These are phyloP conservation scores for Sequoia sempervirens DNA, from an alignment of 75 land plant genomes.

Conservation along the genomic window DNA sequence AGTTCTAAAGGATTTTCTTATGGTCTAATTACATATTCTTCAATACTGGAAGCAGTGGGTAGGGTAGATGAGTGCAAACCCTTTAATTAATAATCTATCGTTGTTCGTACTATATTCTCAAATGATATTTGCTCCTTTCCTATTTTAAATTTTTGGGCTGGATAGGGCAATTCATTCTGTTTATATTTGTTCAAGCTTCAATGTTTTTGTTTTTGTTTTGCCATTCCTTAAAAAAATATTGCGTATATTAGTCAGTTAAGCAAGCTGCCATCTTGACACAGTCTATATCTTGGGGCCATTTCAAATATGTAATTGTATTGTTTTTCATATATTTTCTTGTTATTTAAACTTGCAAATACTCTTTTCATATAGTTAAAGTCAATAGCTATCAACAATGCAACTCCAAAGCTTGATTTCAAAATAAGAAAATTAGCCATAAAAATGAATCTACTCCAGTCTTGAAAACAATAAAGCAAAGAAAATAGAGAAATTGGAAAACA, in stretches of 20 bases:
- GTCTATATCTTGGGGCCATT: neutral
- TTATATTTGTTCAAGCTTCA: neutral
- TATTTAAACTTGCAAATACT: neutral
- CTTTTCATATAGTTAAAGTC: neutral
- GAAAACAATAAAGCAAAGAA: neutral
- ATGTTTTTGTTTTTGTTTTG: neutral
- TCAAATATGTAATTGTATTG: neutral
- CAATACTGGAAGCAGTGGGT: conserved; percentile 71
- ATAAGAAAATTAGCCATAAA: neutral
- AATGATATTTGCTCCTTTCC: neutral
- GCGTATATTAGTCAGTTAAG: neutral
- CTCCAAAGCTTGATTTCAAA: neutral
- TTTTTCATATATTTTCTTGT: neutral
- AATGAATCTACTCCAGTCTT: neutral
- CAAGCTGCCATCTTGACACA: neutral
- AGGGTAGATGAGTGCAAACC: conserved; percentile 38
- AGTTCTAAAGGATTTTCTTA: conserved; percentile 47
- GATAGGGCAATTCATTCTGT: neutral
- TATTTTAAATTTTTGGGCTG: neutral
- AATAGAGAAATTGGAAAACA: neutral
- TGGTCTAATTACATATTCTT: conserved; percentile 61
- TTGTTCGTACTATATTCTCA: neutral
- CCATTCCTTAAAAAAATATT: neutral
- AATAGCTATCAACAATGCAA: neutral
- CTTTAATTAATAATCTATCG: neutral